Conservation (phyloP, 176 grass and related monocot genomes). For the Cenchrus americanus region DNA sequence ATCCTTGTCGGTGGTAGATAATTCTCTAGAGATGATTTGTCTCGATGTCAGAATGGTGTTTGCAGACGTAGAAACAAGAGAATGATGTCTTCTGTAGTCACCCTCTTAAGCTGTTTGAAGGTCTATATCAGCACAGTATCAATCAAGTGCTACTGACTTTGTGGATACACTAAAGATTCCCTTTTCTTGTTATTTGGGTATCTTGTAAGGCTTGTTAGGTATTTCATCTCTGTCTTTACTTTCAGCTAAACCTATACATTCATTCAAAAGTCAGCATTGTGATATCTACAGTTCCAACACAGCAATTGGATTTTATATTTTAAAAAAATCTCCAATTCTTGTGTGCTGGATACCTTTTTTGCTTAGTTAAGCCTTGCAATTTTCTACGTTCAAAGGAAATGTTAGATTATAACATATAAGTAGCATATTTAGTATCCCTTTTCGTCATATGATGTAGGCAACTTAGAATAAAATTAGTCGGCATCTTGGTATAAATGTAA, state of each 20-base stretch:
- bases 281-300: not conserved
- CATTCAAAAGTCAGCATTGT: not conserved
- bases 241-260: not conserved
- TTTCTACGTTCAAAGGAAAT: constrained; percentile 27
- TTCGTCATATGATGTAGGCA: not conserved
- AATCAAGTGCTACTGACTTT: constrained; percentile 20
- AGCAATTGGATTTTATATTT: no score
- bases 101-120: constrained; percentile 42
- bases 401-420: not conserved
- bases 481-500: constrained; percentile 14
- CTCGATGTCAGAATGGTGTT: constrained; percentile 24
- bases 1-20: constrained; percentile 11
- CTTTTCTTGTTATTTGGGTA: constrained; percentile 22
- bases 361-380: constrained; percentile 22
- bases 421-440: not conserved
- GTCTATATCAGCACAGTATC: constrained; percentile 31
- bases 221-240: constrained; percentile 14
- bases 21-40: constrained; percentile 15
- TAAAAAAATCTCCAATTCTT: not conserved
- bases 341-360: not conserved
- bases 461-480: constrained; percentile 17
- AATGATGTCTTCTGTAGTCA: constrained; percentile 21
- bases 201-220: constrained; percentile 22
- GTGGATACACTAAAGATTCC: constrained; percentile 17
- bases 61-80: constrained; percentile 39